Percentiles rank a stretch among this genome's conserved stretches.
These are phyloP conservation scores for Periconia sp. DNA, from an alignment of 2,329 filamentous ascomycete species.

Conservation along the genomic window DNA sequence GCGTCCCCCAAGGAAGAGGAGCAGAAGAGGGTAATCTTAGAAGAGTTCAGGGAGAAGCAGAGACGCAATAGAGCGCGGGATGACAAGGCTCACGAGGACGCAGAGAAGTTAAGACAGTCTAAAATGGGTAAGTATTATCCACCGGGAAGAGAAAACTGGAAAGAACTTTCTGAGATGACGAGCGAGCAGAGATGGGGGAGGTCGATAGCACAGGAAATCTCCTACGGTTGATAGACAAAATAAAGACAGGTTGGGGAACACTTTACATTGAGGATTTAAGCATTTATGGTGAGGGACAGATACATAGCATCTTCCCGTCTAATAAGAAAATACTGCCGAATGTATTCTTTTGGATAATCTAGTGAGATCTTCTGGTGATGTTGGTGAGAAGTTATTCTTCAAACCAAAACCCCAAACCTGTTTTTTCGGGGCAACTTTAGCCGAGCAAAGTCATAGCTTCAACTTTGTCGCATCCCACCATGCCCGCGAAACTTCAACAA, in stretches of 20 bases:
- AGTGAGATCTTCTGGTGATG: background rate
- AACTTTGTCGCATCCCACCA: constrained; percentile 13
- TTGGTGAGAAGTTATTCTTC: constrained; percentile 20
- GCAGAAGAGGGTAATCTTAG: background rate
- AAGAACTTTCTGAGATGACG: background rate
- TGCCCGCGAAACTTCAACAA: constrained; percentile 3
- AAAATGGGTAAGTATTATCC: constrained; percentile 6
- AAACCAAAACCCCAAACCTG: constrained; percentile 21
- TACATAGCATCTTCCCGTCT: too few species aligned
- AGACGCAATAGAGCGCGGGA: background rate
- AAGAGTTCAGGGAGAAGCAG: background rate
- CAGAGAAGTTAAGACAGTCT: background rate
- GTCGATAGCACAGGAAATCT: too few species aligned
- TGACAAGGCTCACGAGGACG: background rate
- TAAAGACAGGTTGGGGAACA: background rate
- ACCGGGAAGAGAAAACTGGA: background rate
- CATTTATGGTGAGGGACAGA: too few species aligned
- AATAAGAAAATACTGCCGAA: too few species aligned
- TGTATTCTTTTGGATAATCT: too few species aligned
- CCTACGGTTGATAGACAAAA: background rate
- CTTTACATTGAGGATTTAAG: too few species aligned
- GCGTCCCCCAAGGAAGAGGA: background rate
- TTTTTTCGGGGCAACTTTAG: constrained; percentile 22
- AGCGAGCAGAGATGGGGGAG: constrained; percentile 10
- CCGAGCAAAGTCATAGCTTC: constrained; percentile 22